Percentiles rank a stretch among this genome's conserved stretches.
Conservation (phyloP, 129 eudicot species). For the Artemisia annua region DNA sequence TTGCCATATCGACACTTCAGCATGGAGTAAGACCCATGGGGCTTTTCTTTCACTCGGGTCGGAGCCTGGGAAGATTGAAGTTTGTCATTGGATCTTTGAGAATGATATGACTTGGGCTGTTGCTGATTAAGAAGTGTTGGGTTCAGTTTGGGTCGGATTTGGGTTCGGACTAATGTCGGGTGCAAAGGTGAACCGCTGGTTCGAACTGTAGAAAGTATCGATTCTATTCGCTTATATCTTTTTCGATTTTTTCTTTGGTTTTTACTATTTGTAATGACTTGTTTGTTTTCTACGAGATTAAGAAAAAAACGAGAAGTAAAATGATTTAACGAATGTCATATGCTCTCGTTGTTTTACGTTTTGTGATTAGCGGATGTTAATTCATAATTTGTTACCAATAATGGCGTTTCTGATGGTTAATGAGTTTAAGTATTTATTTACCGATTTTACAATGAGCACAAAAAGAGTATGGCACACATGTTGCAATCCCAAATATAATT, state of each 20-base stretch:
- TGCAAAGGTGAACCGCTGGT: constrained; percentile 65
- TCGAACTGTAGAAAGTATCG: constrained; percentile 36
- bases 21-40: constrained; percentile 85
- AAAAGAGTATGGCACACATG: too few species aligned
- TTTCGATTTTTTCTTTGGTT: constrained; percentile 18
- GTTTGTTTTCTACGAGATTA: constrained; percentile 24
- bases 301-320: constrained; percentile 11
- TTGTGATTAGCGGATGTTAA: background rate
- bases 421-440: too few species aligned
- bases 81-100: constrained; percentile 96
- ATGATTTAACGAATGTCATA: constrained; percentile 1
- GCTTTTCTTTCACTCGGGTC: constrained; percentile 86
- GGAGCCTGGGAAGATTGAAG: constrained; percentile 87
- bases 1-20: constrained; percentile 82
- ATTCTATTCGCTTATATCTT: constrained; percentile 32
- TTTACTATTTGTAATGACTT: constrained; percentile 39
- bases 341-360: background rate
- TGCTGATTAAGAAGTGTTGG: constrained; percentile 48
- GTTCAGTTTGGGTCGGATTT: constrained; percentile 18
- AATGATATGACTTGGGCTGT: constrained; percentile 88
- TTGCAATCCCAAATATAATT: too few species aligned
- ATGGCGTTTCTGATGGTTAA: too few species aligned
- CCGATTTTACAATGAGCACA: too few species aligned
- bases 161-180: constrained; percentile 49
- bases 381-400: too few species aligned